A percentile compares a stretch with the other conserved stretches of the same genome.
Evolutionary conservation across 768 basidiomycete species (phyloP).

Genomic region (Tulasnella sp.): DNA sequence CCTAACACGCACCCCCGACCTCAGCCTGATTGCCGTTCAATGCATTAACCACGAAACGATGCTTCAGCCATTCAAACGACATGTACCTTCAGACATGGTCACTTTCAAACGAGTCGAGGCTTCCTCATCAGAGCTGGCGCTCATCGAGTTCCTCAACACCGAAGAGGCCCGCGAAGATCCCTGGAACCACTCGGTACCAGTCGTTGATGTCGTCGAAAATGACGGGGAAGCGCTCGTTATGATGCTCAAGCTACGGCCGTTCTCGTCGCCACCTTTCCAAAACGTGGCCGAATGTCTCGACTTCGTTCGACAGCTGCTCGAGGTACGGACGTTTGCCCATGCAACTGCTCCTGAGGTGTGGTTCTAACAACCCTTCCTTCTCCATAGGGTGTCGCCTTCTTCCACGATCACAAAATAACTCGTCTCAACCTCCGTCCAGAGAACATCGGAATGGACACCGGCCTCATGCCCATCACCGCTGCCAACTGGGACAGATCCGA

Average conservation of each 20-base stretch:
- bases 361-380: not conserved
- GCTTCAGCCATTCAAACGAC: not conserved
- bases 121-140: constrained; percentile 16
- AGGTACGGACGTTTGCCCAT: constrained; percentile 18
- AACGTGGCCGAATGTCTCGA: constrained; percentile 28
- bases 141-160: constrained; percentile 30
- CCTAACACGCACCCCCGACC: not conserved
- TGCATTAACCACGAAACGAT: not conserved
- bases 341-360: not conserved
- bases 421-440: constrained; percentile 24
- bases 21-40: not conserved
- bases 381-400: constrained; percentile 30
- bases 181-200: constrained; percentile 33
- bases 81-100: constrained; percentile 11
- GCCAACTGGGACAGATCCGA: constrained; percentile 34
- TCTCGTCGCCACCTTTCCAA: constrained; percentile 30
- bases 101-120: constrained; percentile 28
- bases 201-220: constrained; percentile 22
- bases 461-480: constrained; percentile 22
- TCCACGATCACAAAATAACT: constrained; percentile 34
- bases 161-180: constrained; percentile 30
- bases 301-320: constrained; percentile 27
- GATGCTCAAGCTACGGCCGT: constrained; percentile 30
- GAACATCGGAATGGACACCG: constrained; percentile 33
- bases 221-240: constrained; percentile 23